Conservation (phyloP, 352 stramenopile genomes). For the Phytophthora cryptogea region DNA sequence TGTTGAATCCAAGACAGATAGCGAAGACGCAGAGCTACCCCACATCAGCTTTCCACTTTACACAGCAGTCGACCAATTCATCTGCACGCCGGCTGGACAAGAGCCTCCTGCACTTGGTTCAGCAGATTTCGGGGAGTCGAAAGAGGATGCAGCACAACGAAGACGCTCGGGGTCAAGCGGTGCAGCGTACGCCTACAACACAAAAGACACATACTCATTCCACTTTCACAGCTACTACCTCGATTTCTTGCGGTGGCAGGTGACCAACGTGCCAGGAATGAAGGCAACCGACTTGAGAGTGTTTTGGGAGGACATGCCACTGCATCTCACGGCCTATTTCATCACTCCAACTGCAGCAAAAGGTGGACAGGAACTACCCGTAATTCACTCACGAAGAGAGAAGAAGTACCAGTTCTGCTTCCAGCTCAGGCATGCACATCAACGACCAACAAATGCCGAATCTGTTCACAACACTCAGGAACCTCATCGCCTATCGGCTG, state of each 20-base stretch:
- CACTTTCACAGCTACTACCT: constrained; percentile 79
- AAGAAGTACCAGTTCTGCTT: constrained; percentile 72
- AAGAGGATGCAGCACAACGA: constrained; percentile 34
- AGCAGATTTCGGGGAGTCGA: constrained; percentile 59
- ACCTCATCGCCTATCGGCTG: constrained; percentile 4
- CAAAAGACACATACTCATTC: constrained; percentile 69
- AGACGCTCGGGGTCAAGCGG: constrained; percentile 35
- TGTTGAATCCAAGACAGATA: background rate
- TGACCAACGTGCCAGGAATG: constrained; percentile 59
- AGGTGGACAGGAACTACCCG: constrained; percentile 27
- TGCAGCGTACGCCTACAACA: constrained; percentile 59
- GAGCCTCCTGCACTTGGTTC: constrained; percentile 43
- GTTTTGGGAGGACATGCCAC: constrained; percentile 69
- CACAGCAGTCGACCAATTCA: constrained; percentile 70
- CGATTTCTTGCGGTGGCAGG: constrained; percentile 60
- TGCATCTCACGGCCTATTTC: constrained; percentile 63
- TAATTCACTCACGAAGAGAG: constrained; percentile 31
- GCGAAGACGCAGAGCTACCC: constrained; percentile 53
- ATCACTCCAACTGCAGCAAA: constrained; percentile 31
- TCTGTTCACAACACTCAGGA: background rate
- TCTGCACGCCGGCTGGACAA: constrained; percentile 43
- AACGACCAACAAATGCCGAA: background rate
- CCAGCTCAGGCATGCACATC: constrained; percentile 40
- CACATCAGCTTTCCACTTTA: constrained; percentile 76
- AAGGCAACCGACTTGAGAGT: constrained; percentile 44